These are phyloP conservation scores for Mycosphaerella sp. DNA, from an alignment of 2,329 filamentous ascomycete genomes.

Conservation along the genomic window DNA sequence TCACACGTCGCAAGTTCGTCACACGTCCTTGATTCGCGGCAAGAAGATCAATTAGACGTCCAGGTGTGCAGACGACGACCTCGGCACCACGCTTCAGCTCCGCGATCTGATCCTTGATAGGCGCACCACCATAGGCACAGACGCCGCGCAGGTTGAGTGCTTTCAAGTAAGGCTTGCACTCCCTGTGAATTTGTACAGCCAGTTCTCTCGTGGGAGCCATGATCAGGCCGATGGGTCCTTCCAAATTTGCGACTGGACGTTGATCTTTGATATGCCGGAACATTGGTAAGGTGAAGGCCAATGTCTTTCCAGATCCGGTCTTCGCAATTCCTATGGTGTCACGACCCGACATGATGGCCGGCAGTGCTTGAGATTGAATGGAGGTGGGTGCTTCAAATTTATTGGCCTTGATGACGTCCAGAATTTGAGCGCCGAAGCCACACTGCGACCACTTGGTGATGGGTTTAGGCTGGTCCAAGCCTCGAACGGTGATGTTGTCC, in stretches of 20 bases:
- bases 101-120: constrained; percentile 96
- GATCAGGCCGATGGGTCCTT: constrained; percentile 82
- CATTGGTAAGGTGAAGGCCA: constrained; percentile 93
- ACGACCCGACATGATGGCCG: constrained; percentile 89
- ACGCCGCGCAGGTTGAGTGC: constrained; percentile 78
- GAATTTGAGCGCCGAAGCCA: constrained; percentile 75
- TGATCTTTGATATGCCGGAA: constrained; percentile 98
- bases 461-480: constrained; percentile 82
- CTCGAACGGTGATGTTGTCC: constrained; percentile 90
- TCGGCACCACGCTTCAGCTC: constrained; percentile 93
- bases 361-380: constrained; percentile 92
- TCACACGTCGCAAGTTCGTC: constrained; percentile 81
- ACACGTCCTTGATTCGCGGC: constrained; percentile 92
- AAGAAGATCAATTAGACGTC: constrained; percentile 90
- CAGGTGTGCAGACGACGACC: constrained; percentile 90
- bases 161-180: constrained; percentile 91
- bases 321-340: constrained; percentile 97
- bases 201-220: constrained; percentile 94
- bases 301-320: constrained; percentile 94
- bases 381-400: constrained; percentile 85
- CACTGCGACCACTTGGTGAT: constrained; percentile 97
- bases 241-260: constrained; percentile 68
- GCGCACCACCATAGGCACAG: constrained; percentile 89
- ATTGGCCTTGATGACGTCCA: constrained; percentile 75
- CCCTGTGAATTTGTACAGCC: constrained; percentile 85